These are phyloP conservation scores for Exophiala spinifera DNA, from an alignment of 2,329 filamentous ascomycete genomes.

Conservation along the genomic window DNA sequence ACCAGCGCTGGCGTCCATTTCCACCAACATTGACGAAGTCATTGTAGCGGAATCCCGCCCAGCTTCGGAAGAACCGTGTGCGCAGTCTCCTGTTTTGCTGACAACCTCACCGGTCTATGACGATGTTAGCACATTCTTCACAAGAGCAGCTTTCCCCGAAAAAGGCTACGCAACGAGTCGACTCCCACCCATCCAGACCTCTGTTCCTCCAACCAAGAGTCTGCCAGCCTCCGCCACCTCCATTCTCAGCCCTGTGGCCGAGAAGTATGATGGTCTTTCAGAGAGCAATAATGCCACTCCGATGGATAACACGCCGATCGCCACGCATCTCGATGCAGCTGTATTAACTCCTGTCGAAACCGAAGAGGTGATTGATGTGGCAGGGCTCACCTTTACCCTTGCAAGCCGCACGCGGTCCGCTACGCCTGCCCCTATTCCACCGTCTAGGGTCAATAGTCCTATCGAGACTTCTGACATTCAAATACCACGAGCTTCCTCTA, in stretches of 20 bases:
- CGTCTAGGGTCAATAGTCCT: slow-evolving; percentile 11
- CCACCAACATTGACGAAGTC: slow-evolving; percentile 15
- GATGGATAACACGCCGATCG: slow-evolving; percentile 18
- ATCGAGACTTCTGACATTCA: slow-evolving; percentile 5
- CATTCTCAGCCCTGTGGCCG: slow-evolving; percentile 21
- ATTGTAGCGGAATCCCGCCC: slow-evolving; percentile 18
- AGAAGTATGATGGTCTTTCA: slow-evolving; percentile 17
- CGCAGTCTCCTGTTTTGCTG: slow-evolving; percentile 15
- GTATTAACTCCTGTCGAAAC: background rate
- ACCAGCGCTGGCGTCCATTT: background rate
- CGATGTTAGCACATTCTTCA: slow-evolving; percentile 21
- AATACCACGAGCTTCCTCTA: slow-evolving; percentile 3
- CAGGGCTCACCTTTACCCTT: background rate
- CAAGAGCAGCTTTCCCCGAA: slow-evolving; percentile 54
- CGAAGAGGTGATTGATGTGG: slow-evolving; percentile 4
- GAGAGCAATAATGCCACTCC: slow-evolving; percentile 23
- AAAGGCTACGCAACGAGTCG: slow-evolving; percentile 80
- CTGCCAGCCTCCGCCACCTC: slow-evolving; percentile 23
- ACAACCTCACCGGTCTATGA: slow-evolving; percentile 21
- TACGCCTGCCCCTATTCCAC: background rate
- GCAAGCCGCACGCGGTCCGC: background rate
- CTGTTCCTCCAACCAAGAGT: slow-evolving; percentile 51
- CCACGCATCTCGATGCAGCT: slow-evolving; percentile 1
- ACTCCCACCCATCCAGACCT: slow-evolving; percentile 74
- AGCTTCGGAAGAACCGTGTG: background rate